Percentiles rank a stretch among this genome's conserved stretches.
Conservation (phyloP, 441 rosid genomes). For the Mallotus japonicus region DNA sequence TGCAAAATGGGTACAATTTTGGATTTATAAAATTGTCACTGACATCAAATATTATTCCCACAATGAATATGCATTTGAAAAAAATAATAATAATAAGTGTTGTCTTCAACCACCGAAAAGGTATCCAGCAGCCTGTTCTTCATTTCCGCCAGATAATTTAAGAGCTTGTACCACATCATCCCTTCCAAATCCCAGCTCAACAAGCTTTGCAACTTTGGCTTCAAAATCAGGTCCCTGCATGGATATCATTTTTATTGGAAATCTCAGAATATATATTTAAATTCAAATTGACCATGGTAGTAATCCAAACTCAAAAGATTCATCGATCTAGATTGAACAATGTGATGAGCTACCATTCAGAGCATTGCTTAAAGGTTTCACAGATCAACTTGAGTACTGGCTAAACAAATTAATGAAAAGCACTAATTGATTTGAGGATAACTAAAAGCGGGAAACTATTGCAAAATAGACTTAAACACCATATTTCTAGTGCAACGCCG, state of each 20-base stretch:
- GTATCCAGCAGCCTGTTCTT: slow-evolving; percentile 97
- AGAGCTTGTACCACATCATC: slow-evolving; percentile 83
- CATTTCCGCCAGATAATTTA: slow-evolving; percentile 69
- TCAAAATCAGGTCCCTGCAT: slow-evolving; percentile 78
- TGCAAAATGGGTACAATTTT: background rate
- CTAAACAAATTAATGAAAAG: background rate
- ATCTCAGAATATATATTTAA: background rate
- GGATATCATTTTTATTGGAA: background rate
- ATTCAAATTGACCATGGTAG: background rate
- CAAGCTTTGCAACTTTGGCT: slow-evolving; percentile 81
- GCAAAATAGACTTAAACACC: no score
- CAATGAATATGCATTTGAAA: slow-evolving; percentile 6
- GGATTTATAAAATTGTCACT: background rate
- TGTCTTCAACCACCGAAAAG: slow-evolving; percentile 72
- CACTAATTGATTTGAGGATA: background rate
- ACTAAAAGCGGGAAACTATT: background rate
- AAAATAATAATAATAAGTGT: background rate
- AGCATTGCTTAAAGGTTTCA: background rate
- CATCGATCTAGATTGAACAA: background rate
- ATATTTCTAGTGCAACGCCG: background rate
- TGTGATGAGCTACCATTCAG: background rate
- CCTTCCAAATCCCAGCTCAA: slow-evolving; percentile 77
- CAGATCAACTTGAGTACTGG: background rate
- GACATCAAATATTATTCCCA: slow-evolving; percentile 20
- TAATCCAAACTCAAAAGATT: background rate